Evolutionary conservation across 768 basidiomycete species (phyloP).

Genomic region (Podaxis sp.): DNA sequence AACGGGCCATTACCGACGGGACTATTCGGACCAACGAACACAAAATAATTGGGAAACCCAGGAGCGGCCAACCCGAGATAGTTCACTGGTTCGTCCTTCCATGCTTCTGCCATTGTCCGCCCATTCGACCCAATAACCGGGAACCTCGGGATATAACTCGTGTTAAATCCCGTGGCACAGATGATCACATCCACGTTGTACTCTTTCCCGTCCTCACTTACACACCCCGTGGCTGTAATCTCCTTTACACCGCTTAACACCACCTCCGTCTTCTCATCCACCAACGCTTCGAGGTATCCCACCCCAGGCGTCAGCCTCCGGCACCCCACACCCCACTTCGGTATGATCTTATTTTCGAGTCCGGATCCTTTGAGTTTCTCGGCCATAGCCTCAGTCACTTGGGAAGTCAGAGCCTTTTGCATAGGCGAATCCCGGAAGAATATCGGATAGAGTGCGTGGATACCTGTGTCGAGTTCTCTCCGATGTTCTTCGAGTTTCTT

Average conservation of each 20-base stretch:
- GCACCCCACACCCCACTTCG: slow-evolving; percentile 30
- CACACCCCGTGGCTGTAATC: slow-evolving; percentile 28
- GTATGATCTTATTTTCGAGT: slow-evolving; percentile 38
- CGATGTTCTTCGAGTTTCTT: slow-evolving; percentile 38
- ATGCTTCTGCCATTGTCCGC: slow-evolving; percentile 26
- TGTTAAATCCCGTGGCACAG: slow-evolving; percentile 36
- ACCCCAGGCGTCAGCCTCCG: slow-evolving; percentile 30
- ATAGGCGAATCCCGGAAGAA: slow-evolving; percentile 28
- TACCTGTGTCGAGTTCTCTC: slow-evolving; percentile 33
- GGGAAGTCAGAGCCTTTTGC: slow-evolving; percentile 26
- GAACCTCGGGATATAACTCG: slow-evolving; percentile 30
- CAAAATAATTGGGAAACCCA: slow-evolving; percentile 32
- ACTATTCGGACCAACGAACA: slow-evolving; percentile 29
- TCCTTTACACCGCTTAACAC: slow-evolving; percentile 27
- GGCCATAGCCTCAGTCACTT: slow-evolving; percentile 35
- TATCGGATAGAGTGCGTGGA: slow-evolving; percentile 31
- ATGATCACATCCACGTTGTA: slow-evolving; percentile 31
- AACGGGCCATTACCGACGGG: slow-evolving; percentile 29
- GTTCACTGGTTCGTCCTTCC: slow-evolving; percentile 26
- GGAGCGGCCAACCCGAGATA: slow-evolving; percentile 27
- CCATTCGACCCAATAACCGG: slow-evolving; percentile 26
- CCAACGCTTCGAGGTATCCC: slow-evolving; percentile 30
- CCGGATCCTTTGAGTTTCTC: slow-evolving; percentile 37
- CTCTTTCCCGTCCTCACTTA: slow-evolving; percentile 25
- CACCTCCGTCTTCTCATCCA: slow-evolving; percentile 26